phyloP scores from a whole-genome alignment of 2,329 filamentous ascomycete species.

The Verticillium alfalfae region DNA sequence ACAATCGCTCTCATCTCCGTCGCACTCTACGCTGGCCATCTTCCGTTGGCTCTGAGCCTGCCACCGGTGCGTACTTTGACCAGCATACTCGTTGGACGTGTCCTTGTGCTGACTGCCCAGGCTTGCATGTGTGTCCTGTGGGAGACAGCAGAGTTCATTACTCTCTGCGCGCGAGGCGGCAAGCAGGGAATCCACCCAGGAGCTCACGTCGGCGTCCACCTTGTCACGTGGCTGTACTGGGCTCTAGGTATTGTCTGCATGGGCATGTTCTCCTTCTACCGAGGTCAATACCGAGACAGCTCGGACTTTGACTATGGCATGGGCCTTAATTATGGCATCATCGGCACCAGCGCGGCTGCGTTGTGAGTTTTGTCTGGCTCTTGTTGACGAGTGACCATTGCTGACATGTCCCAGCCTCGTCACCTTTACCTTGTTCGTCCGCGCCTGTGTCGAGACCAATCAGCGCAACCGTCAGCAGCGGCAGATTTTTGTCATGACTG shows the following conservation, averaged over 20 bases:
- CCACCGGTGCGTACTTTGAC: constrained; percentile 1
- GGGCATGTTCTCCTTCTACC: constrained; percentile 8
- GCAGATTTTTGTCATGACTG: constrained; percentile 5
- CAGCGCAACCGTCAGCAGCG: constrained; percentile 16
- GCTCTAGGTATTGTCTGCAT: constrained; percentile 18
- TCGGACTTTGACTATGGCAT: not conserved
- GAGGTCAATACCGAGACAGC: not conserved
- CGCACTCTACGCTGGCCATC: not conserved
- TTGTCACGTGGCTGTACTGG: constrained; percentile 33
- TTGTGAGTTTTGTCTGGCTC: not conserved
- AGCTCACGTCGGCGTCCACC: constrained; percentile 33
- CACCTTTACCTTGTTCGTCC: constrained; percentile 32
- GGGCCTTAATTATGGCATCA: not conserved
- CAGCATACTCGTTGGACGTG: not conserved
- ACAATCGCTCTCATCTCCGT: not conserved
- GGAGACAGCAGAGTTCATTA: constrained; percentile 31
- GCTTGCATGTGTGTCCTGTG: constrained; percentile 28
- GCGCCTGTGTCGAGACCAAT: constrained; percentile 31
- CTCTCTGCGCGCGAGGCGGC: constrained; percentile 23
- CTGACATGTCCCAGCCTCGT: constrained; percentile 10
- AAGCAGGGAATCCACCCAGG: constrained; percentile 34
- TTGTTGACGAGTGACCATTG: not conserved
- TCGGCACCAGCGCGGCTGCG: not conserved
- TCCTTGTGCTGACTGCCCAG: constrained; percentile 16
- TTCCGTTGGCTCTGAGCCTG: not conserved